Conservation (phyloP, 2,329 filamentous ascomycete genomes). For the Fusarium foetens region DNA sequence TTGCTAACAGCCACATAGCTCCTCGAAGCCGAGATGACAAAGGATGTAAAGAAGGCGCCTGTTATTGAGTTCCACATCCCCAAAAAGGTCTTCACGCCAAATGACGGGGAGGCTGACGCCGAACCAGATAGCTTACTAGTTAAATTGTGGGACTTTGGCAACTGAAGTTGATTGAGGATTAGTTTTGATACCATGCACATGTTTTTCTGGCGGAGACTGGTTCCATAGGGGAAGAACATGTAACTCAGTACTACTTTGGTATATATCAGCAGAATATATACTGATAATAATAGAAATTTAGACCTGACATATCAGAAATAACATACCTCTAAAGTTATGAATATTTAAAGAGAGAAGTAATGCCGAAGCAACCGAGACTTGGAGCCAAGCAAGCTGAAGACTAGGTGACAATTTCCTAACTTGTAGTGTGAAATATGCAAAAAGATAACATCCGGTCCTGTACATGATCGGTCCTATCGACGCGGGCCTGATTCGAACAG, state of each 20-base stretch:
- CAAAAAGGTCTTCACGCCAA: constrained; percentile 76
- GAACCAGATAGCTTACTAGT: constrained; percentile 66
- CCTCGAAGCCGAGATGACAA: constrained; percentile 83
- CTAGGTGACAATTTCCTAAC: not conserved
- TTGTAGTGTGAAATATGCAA: not conserved
- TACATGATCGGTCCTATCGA: constrained; percentile 18
- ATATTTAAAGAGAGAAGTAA: not conserved
- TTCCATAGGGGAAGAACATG: not conserved
- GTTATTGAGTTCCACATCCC: constrained; percentile 96
- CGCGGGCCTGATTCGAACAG: constrained; percentile 50
- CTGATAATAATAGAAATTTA: not conserved
- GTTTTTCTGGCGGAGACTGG: not conserved
- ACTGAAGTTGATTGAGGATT: constrained; percentile 19
- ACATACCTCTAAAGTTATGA: not conserved
- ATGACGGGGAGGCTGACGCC: constrained; percentile 57
- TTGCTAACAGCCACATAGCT: constrained; percentile 62
- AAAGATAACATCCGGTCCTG: not conserved
- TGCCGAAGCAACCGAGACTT: not conserved
- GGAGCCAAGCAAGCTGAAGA: not conserved
- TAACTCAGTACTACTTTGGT: not conserved
- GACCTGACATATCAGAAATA: not conserved
- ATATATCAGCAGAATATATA: not conserved
- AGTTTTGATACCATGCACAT: not conserved
- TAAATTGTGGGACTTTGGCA: constrained; percentile 69
- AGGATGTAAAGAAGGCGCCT: constrained; percentile 84